Percentiles rank a stretch among this genome's conserved stretches.
These are phyloP conservation scores for Hymenoscyphus fraxineus DNA, from an alignment of 2,329 filamentous ascomycete genomes.

Conservation along the genomic window DNA sequence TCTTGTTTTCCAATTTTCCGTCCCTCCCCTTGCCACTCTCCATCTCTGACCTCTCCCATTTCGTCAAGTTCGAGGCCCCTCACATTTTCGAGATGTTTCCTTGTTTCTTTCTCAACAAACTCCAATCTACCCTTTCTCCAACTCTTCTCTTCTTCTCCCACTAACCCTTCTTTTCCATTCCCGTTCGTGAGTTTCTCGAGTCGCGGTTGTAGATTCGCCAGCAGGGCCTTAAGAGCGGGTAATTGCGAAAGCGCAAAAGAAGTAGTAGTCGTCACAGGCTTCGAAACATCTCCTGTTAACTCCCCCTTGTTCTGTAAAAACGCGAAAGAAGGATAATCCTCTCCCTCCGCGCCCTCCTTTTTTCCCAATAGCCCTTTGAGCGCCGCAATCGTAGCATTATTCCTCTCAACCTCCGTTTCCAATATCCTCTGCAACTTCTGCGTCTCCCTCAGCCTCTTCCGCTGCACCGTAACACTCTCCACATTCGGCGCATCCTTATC, in stretches of 20 bases:
- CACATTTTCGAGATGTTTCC: conserved; percentile 68
- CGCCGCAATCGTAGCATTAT: conserved; percentile 65
- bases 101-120: conserved; percentile 79
- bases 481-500: conserved; percentile 49
- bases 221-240: conserved; percentile 68
- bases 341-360: conserved; percentile 27
- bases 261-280: conserved; percentile 65
- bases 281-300: conserved; percentile 48
- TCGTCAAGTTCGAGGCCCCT: conserved; percentile 63
- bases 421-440: conserved; percentile 69
- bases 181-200: conserved; percentile 45
- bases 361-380: conserved; percentile 55
- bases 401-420: conserved; percentile 65
- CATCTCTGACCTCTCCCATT: conserved; percentile 60
- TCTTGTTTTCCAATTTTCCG: conserved; percentile 48
- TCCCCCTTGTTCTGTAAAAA: conserved; percentile 55
- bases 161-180: conserved; percentile 37
- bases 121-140: conserved; percentile 69
- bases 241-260: conserved; percentile 80
- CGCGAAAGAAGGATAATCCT: conserved; percentile 40
- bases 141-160: conserved; percentile 43
- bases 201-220: conserved; percentile 64
- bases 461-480: conserved; percentile 67
- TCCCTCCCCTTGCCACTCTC: conserved; percentile 59
- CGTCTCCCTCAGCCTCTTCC: conserved; percentile 74